These are phyloP conservation scores for Lichtheimia hyalospora DNA, from an alignment of 371 early-diverging fungal species.

Conservation along the genomic window DNA sequence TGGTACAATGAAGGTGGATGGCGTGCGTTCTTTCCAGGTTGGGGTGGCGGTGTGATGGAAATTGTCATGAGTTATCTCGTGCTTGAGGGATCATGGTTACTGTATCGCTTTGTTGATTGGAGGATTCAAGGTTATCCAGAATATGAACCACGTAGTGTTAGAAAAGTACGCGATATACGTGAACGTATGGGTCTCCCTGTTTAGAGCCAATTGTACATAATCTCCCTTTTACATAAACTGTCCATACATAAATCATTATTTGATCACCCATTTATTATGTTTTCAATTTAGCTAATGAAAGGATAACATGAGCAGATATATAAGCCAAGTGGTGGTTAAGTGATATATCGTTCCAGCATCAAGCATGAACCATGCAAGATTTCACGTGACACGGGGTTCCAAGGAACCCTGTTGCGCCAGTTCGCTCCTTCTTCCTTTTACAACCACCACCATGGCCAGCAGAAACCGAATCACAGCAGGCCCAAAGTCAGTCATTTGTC, in stretches of 20 bases:
- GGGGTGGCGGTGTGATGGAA: slow-evolving; percentile 42
- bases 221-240: no score
- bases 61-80: slow-evolving; percentile 35
- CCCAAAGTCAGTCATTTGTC: slow-evolving; percentile 59
- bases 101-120: slow-evolving; percentile 32
- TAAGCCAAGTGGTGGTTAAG: no score
- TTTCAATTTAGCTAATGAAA: no score
- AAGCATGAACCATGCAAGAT: no score
- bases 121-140: slow-evolving; percentile 11
- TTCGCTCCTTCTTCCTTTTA: no score
- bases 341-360: no score
- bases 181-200: slow-evolving; percentile 7
- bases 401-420: no score
- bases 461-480: slow-evolving; percentile 53
- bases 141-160: slow-evolving; percentile 8
- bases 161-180: slow-evolving; percentile 8
- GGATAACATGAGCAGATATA: no score
- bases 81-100: slow-evolving; percentile 44
- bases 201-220: no score
- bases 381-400: no score
- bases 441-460: background rate
- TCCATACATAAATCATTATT: no score
- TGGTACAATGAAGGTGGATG: slow-evolving; percentile 39
- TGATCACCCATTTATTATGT: no score
- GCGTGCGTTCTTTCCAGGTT: slow-evolving; percentile 46